Evolutionary conservation across 192 early-diverging fungal genomes (phyloP), one percentile per base, ranked within the genome.

Genomic region (Coemansia pectinata): DNA sequence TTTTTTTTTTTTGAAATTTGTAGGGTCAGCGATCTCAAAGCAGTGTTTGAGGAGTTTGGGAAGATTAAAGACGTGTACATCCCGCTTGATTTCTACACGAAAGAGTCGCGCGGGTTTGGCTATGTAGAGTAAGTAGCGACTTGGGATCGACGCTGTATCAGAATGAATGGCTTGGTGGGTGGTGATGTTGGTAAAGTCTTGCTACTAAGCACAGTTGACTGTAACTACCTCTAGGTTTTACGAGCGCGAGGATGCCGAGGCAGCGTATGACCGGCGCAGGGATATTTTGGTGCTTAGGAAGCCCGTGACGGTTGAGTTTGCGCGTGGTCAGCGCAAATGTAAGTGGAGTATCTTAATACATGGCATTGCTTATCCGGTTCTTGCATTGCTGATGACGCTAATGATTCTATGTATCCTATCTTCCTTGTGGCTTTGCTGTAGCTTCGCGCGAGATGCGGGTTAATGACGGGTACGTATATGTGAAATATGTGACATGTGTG

Each of bases 251-350:
- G 81, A 84, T 73, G 81, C 81, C 10, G 81, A 84, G 63, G 70
- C 69, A 8, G 81, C 81, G 47, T 84, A 78, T 36, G 81, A 84
- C 27, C 66, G 67, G 39, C 76, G 76, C 60, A 69, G 58, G 25
- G 73, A 76, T 36, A 70, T 78, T 3, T 11, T 73, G 44, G 69
- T 84, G 34, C 63, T 58, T 23, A 58, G 73, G 21, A 71, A 69
- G 45, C 72, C 76, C 21, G 76, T 76, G 64, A 63, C 73, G 25
- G 61, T 84, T 33, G 81, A 84, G 72, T 84, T 84, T 78, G 81
- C 81, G n/a, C 76, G 77, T 52, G 81, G 81, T 19, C 69, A 78
- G 67, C 81, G 81, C 68, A 84, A 84, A 68, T 75, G 77, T 79
- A 79, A 67, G 77, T 65, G 62, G 1, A 12, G 15, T 10, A 33